Evolutionary conservation across 129 eudicot species (phyloP).

Genomic region (Silybum marianum): DNA sequence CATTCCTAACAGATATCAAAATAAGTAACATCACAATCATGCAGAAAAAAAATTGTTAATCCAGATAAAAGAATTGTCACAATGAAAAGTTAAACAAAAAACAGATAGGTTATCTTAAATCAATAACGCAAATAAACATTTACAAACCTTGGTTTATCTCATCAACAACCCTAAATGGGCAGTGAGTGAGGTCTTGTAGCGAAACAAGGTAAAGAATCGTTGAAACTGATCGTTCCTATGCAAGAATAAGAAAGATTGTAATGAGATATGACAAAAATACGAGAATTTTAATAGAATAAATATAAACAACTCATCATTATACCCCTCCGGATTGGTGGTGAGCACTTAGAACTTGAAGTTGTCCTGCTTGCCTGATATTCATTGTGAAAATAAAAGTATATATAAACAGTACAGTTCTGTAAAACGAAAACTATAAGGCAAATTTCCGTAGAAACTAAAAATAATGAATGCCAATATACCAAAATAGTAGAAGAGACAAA

Average conservation of each 20-base stretch:
- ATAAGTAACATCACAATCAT: not conserved
- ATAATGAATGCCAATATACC: too few relatives aligned
- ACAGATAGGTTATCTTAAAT: not conserved
- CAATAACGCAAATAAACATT: not conserved
- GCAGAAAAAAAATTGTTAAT: not conserved
- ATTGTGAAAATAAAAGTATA: slow-evolving; percentile 22
- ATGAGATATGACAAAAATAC: slow-evolving; percentile 20
- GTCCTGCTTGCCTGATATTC: slow-evolving; percentile 72
- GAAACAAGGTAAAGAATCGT: slow-evolving; percentile 98
- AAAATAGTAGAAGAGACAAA: too few relatives aligned
- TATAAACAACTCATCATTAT: slow-evolving; percentile 14
- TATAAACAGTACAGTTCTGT: not conserved
- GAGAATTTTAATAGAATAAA: not conserved
- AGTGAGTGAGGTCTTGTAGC: slow-evolving; percentile 90
- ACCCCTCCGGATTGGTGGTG: slow-evolving; percentile 99
- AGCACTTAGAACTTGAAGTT: slow-evolving; percentile 92
- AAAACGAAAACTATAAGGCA: not conserved
- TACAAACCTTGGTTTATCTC: slow-evolving; percentile 91
- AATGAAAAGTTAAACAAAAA: not conserved
- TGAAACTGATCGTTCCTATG: slow-evolving; percentile 94
- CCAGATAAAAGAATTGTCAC: not conserved
- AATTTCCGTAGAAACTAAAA: too few relatives aligned
- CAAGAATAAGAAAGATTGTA: slow-evolving; percentile 23
- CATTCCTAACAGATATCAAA: slow-evolving; percentile 61
- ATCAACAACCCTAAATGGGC: slow-evolving; percentile 99